These are phyloP conservation scores for Pseudocercospora musae DNA, from an alignment of 2,329 filamentous ascomycete genomes.

Conservation along the genomic window DNA sequence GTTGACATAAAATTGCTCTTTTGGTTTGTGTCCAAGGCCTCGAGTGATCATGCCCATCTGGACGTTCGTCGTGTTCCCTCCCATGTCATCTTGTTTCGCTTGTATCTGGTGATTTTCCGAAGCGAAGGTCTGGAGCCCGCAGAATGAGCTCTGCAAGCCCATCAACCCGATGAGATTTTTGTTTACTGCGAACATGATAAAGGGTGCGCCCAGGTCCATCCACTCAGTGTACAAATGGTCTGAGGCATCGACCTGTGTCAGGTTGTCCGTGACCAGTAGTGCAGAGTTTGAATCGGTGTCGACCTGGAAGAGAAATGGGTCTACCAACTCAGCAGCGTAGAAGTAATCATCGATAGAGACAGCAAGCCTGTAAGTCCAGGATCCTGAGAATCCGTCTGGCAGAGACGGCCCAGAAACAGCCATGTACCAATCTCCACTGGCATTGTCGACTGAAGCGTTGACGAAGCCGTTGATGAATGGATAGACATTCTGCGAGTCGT, in stretches of 20 bases:
- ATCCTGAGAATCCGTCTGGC: constrained; percentile 57
- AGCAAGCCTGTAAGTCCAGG: constrained; percentile 78
- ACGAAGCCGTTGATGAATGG: constrained; percentile 68
- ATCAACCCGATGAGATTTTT: constrained; percentile 56
- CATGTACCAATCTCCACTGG: constrained; percentile 69
- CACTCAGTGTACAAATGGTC: constrained; percentile 52
- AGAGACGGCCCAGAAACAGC: constrained; percentile 69
- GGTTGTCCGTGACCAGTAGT: constrained; percentile 72
- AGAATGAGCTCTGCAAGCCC: constrained; percentile 77
- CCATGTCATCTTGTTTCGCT: constrained; percentile 49
- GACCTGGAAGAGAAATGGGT: constrained; percentile 67
- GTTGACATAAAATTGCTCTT: constrained; percentile 83
- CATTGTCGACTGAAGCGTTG: constrained; percentile 56
- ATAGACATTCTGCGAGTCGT: constrained; percentile 44
- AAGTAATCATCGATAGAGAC: constrained; percentile 77
- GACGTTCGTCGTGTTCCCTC: constrained; percentile 43
- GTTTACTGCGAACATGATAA: constrained; percentile 73
- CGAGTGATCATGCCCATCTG: constrained; percentile 65
- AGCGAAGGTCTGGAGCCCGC: constrained; percentile 61
- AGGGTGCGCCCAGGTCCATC: constrained; percentile 59
- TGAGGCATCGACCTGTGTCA: constrained; percentile 54
- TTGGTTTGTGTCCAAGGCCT: constrained; percentile 64
- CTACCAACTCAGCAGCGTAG: constrained; percentile 59
- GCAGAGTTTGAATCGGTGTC: constrained; percentile 80
- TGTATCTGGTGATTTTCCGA: constrained; percentile 61